Percentiles rank a stretch among this genome's conserved stretches.
Evolutionary conservation across 2,329 filamentous ascomycete genomes (phyloP).

Genomic region (Penicillium polonicum): DNA sequence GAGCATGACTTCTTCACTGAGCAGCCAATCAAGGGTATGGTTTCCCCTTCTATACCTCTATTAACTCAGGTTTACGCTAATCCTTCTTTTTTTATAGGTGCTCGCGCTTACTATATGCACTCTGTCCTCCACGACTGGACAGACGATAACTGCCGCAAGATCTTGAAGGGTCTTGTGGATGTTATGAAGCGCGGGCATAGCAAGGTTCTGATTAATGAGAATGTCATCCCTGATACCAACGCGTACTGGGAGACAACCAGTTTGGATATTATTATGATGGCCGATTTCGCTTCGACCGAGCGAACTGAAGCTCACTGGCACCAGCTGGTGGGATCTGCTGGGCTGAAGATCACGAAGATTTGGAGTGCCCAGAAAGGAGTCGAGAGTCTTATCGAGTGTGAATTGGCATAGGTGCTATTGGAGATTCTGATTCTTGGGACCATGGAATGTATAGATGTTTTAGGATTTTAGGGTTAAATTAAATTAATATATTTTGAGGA

Average conservation of each 20-base stretch:
- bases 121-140: slow-evolving; percentile 37
- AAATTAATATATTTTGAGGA: not conserved
- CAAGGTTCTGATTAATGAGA: slow-evolving; percentile 48
- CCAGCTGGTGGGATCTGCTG: slow-evolving; percentile 32
- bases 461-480: too few species aligned
- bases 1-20: slow-evolving; percentile 49
- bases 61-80: too few species aligned
- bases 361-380: slow-evolving; percentile 27
- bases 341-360: slow-evolving; percentile 39
- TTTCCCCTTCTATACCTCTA: not conserved
- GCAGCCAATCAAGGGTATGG: slow-evolving; percentile 47
- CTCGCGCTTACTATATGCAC: slow-evolving; percentile 38
- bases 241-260: slow-evolving; percentile 34
- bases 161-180: slow-evolving; percentile 24
- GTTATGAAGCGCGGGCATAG: slow-evolving; percentile 42
- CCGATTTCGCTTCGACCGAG: slow-evolving; percentile 39
- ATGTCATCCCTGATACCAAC: slow-evolving; percentile 40
- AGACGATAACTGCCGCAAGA: slow-evolving; percentile 28
- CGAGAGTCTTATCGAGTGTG: slow-evolving; percentile 30
- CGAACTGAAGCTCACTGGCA: slow-evolving; percentile 43
- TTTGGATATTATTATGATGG: slow-evolving; percentile 48
- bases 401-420: slow-evolving; percentile 9
- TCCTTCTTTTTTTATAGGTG: slow-evolving; percentile 26
- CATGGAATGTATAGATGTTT: too few species aligned
- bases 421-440: not conserved